phyloP scores from a whole-genome alignment of 2,329 filamentous ascomycete species.

The Claviceps sp. region DNA sequence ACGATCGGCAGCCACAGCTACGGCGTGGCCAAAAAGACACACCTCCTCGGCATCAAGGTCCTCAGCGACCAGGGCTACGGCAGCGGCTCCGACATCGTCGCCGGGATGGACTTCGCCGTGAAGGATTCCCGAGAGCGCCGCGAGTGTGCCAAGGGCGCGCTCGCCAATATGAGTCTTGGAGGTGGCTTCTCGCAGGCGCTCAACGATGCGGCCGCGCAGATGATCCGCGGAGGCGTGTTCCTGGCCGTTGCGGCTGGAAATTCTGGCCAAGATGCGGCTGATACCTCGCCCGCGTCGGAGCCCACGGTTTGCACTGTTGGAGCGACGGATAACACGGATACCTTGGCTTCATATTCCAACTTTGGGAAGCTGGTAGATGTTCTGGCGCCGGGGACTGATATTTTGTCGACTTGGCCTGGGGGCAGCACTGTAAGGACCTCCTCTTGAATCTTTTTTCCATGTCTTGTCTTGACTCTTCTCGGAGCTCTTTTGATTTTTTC shows the following conservation, averaged over 20 bases:
- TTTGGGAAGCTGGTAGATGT: conserved; percentile 35
- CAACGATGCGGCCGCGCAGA: conserved; percentile 35
- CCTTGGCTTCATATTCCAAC: conserved; percentile 36
- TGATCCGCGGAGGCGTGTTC: conserved; percentile 33
- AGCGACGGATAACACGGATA: conserved; percentile 27
- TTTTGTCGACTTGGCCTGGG: conserved; percentile 34
- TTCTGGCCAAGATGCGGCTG: conserved; percentile 26
- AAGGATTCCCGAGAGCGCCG: conserved; percentile 20
- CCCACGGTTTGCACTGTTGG: conserved; percentile 38
- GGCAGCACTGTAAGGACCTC: conserved; percentile 14
- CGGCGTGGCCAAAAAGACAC: conserved; percentile 26
- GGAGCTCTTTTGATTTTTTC: not conserved
- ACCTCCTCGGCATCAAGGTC: conserved; percentile 27
- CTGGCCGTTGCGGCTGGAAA: conserved; percentile 45
- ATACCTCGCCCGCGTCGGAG: conserved; percentile 34
- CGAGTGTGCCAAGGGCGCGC: conserved; percentile 29
- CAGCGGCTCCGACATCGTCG: conserved; percentile 19
- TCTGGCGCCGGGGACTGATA: conserved; percentile 33
- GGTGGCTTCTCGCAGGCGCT: conserved; percentile 30
- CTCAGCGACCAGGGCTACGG: conserved; percentile 20
- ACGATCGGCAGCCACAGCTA: conserved; percentile 20
- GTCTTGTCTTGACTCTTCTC: not conserved
- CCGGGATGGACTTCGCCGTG: conserved; percentile 30
- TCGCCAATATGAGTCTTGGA: conserved; percentile 45
- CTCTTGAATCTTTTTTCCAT: not conserved